Conservation (phyloP, 495 filamentous ascomycete genomes). For the Penicillium coffeae region DNA sequence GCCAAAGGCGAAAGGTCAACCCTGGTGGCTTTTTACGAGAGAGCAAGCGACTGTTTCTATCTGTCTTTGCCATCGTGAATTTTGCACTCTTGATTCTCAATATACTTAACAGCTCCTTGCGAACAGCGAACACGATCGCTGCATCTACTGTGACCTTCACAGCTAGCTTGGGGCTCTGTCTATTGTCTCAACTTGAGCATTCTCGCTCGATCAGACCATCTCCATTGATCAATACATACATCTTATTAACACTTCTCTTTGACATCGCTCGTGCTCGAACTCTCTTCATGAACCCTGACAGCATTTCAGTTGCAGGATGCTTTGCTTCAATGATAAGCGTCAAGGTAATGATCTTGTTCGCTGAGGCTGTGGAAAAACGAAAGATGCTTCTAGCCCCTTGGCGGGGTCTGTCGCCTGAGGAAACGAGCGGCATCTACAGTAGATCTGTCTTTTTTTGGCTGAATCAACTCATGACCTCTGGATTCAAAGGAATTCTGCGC, state of each 20-base stretch:
- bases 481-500: background rate
- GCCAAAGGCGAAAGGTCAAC: background rate
- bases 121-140: background rate
- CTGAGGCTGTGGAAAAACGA: constrained; percentile 3
- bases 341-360: background rate
- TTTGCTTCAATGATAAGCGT: constrained; percentile 3
- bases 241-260: constrained; percentile 1
- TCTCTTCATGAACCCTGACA: background rate
- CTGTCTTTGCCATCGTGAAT: background rate
- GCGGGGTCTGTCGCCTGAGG: background rate
- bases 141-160: constrained; percentile 1
- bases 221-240: constrained; percentile 2
- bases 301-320: background rate
- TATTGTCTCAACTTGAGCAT: constrained; percentile 3
- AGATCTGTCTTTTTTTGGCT: constrained; percentile 4
- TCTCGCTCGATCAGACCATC: constrained; percentile 1
- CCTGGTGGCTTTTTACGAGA: background rate
- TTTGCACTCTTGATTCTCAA: background rate
- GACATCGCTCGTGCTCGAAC: background rate
- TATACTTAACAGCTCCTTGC: background rate
- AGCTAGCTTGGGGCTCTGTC: background rate
- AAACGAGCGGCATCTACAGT: constrained; percentile 2
- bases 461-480: constrained; percentile 6
- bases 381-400: background rate
- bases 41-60: background rate